These are phyloP conservation scores for Sporothrix inflata DNA, from an alignment of 2,329 filamentous ascomycete genomes.

Conservation along the genomic window DNA sequence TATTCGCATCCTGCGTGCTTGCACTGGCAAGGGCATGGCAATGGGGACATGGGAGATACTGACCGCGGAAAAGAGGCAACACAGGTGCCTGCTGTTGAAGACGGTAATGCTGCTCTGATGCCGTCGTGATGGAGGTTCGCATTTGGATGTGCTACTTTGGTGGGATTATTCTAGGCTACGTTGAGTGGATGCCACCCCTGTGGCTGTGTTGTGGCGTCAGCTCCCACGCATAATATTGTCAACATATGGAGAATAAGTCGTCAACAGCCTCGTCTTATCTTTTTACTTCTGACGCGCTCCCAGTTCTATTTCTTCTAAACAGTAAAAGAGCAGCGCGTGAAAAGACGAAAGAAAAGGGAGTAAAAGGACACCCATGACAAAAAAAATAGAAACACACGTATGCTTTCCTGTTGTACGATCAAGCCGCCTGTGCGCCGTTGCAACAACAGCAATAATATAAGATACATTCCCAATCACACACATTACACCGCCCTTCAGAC, in stretches of 20 bases:
- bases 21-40: neutral
- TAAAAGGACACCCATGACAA: neutral
- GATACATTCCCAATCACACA: conserved; percentile 3
- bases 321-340: neutral
- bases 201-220: conserved; percentile 11
- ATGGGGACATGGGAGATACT: neutral
- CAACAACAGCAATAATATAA: conserved; percentile 1
- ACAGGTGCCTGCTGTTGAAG: neutral
- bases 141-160: neutral
- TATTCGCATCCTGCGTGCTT: neutral
- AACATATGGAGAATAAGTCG: neutral
- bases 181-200: neutral
- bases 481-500: neutral
- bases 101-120: neutral
- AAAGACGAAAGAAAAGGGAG: neutral
- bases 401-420: conserved; percentile 25
- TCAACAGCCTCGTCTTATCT: neutral
- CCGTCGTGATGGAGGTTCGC: neutral
- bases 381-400: conserved; percentile 5
- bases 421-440: conserved; percentile 7
- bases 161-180: neutral
- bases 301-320: conserved; percentile 3
- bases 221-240: neutral
- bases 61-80: neutral
- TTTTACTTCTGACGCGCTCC: neutral